phyloP scores from a whole-genome alignment of 768 basidiomycete genomes.

The Russula compacta region DNA sequence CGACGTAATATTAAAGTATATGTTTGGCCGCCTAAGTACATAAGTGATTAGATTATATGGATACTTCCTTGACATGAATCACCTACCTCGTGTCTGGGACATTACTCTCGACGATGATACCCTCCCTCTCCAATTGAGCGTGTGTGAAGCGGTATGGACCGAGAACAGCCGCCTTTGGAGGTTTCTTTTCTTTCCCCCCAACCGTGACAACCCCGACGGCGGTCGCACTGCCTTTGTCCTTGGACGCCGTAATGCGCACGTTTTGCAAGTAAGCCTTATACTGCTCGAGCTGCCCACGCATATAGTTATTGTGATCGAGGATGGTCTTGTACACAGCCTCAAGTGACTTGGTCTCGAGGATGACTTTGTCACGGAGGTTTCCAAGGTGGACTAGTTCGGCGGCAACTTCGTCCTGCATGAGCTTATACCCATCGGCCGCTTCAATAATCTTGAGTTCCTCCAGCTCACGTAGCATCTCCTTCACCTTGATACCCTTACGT shows the following conservation, averaged over 20 bases:
- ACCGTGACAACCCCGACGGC: constrained; percentile 94
- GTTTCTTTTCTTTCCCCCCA: constrained; percentile 96
- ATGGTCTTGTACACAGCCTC: constrained; percentile 99
- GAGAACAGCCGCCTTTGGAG: constrained; percentile 70
- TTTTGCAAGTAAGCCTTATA: constrained; percentile 99
- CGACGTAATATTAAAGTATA: constrained; percentile 98
- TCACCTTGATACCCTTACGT: constrained; percentile 96
- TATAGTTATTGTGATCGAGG: constrained; percentile 96
- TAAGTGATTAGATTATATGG: constrained; percentile 9
- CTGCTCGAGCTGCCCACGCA: constrained; percentile 93
- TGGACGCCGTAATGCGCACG: constrained; percentile 81
- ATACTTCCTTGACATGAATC: not conserved
- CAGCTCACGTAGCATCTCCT: constrained; percentile 95
- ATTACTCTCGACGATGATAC: constrained; percentile 98
- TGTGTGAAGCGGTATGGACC: constrained; percentile 98
- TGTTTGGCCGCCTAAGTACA: constrained; percentile 74
- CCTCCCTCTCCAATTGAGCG: constrained; percentile 97
- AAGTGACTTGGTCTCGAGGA: constrained; percentile 83
- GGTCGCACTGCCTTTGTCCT: constrained; percentile 79
- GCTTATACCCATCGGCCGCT: constrained; percentile 68
- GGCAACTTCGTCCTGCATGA: constrained; percentile 96
- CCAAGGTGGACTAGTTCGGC: constrained; percentile 95
- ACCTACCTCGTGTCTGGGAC: constrained; percentile 94
- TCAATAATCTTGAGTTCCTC: constrained; percentile 88
- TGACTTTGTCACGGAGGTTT: constrained; percentile 91